Evolutionary conservation across 345 rosid species (phyloP), one percentile per base, ranked within the genome.

Genomic region (Anastatica hierochuntica): DNA sequence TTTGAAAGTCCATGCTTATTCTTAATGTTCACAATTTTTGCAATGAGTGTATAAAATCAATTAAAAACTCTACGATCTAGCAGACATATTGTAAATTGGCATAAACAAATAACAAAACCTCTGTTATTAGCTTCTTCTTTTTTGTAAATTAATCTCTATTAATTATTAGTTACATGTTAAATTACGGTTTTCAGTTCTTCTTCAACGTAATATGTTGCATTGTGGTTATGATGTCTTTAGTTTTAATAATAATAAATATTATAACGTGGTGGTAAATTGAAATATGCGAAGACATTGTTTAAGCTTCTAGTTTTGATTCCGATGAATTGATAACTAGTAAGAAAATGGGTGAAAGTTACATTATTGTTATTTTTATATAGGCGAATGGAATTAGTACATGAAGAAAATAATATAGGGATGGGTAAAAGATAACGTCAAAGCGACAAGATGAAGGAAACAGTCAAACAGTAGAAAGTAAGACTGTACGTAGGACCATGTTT

Each of bases 361-460:
- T 37, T 20, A 43, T n/a, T n/a, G n/a, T n/a, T n/a, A n/a, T n/a
- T 31, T 11, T 16, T 13, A 49, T 31, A 39, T 10, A 49, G 6
- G 35, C 27, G 11, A 11, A 4, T 15, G 11, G 12, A 39, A 15
- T 6, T 14, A 21, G 34, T n/a, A 23, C 23, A 53, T 3, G 44
- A 53, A 53, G 46, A 43, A 53, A 27, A 62, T 24, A 50, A 65
- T 64, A 12, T 2, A 43, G 14, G 59, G 27, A 58, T 44, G 48
- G 53, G 65, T 21, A 21, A 52, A 43, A 44, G 64, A 45, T 36
- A 49, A 43, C 48, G 50, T 50, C 42, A 65, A 65, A 57, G 64
- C 33, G 70, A 50, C 70, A 58, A 43, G 63, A 65, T 49, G 70
- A 65, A 57, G 64, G 64, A 65, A 65, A 58, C 64, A 65, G 59